phyloP scores from a whole-genome alignment of 129 eudicot species.

The Chrysanthemum seticuspe region DNA sequence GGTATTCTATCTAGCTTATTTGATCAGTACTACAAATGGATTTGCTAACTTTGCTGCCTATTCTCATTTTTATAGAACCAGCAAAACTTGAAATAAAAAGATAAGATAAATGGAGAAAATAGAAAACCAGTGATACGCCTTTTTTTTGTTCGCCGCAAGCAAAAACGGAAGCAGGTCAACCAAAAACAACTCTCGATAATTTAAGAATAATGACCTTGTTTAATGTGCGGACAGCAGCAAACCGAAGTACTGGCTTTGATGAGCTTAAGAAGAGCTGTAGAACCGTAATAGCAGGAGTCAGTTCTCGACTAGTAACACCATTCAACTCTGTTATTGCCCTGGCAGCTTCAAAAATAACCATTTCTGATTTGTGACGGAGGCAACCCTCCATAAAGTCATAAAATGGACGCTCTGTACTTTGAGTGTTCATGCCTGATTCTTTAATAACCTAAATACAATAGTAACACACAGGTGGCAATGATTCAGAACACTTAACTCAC shows the following conservation, averaged over 20 bases:
- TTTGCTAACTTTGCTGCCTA: too few species aligned
- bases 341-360: conserved; percentile 97
- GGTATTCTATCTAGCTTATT: too few species aligned
- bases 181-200: background rate
- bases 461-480: too few species aligned
- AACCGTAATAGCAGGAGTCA: conserved; percentile 95
- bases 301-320: conserved; percentile 84
- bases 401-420: conserved; percentile 92
- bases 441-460: conserved; percentile 61
- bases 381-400: conserved; percentile 93
- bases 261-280: conserved; percentile 92
- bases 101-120: too few species aligned
- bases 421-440: conserved; percentile 70
- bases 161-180: background rate
- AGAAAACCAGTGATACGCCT: too few species aligned
- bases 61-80: too few species aligned
- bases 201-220: conserved; percentile 61
- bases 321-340: conserved; percentile 90
- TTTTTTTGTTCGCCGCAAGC: too few species aligned
- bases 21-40: too few species aligned
- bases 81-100: too few species aligned
- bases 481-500: too few species aligned
- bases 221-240: conserved; percentile 96
- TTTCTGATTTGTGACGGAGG: conserved; percentile 96
- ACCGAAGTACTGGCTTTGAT: conserved; percentile 91